phyloP scores from a whole-genome alignment of 2,329 filamentous ascomycete genomes.

The Colletotrichum sidae region DNA sequence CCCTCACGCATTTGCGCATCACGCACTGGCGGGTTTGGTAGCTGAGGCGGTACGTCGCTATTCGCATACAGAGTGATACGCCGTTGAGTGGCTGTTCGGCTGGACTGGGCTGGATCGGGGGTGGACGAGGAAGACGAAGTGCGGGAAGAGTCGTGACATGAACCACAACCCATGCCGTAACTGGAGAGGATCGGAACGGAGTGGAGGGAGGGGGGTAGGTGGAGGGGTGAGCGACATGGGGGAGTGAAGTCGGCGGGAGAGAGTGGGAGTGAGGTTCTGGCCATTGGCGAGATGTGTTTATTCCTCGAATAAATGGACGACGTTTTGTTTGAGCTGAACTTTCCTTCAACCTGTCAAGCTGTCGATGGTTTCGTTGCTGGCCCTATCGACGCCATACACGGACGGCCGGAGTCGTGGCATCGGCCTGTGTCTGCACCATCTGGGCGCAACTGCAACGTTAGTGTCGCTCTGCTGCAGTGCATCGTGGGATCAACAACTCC shows the following conservation, averaged over 20 bases:
- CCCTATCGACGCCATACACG: conserved; percentile 5
- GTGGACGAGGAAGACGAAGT: not conserved
- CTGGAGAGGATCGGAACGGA: conserved; percentile 8
- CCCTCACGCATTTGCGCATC: conserved; percentile 27
- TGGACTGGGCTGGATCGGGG: conserved; percentile 28
- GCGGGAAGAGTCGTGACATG: conserved; percentile 3
- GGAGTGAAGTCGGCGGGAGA: not conserved
- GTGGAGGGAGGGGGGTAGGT: conserved; percentile 19
- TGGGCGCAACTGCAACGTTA: not conserved
- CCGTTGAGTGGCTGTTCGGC: conserved; percentile 29
- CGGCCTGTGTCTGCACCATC: not conserved
- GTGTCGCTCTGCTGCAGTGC: not conserved
- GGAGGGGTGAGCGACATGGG: conserved; percentile 18
- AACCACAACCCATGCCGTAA: not conserved
- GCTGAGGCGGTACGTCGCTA: not conserved
- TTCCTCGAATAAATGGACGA: not conserved
- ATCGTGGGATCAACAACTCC: not conserved
- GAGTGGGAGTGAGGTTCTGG: too few species aligned
- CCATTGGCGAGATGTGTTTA: conserved; percentile 1
- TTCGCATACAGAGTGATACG: not conserved
- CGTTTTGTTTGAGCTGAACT: not conserved
- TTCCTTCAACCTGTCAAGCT: conserved; percentile 7
- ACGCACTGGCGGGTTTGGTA: conserved; percentile 13
- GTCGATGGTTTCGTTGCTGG: not conserved
- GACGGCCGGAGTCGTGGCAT: not conserved